These are phyloP conservation scores for Eucalyptus rudis DNA, from an alignment of 345 rosid species.

Conservation along the genomic window DNA sequence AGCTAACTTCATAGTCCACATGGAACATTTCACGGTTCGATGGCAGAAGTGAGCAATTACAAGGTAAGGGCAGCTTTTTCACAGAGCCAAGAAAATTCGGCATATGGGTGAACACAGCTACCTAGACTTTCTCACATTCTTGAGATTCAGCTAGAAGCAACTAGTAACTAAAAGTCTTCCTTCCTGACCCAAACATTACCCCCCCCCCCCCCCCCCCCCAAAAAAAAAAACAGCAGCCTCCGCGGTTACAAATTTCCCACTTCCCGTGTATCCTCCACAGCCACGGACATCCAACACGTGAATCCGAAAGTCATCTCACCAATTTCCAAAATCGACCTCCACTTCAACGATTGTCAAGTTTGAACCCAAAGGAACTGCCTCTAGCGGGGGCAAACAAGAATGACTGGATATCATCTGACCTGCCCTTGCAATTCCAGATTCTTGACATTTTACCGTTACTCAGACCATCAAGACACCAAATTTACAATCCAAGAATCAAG, in stretches of 20 bases:
- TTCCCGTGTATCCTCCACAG: not conserved
- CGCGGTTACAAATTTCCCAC: not conserved
- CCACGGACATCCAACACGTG: not conserved
- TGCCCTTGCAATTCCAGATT: not conserved
- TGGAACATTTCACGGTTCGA: not conserved
- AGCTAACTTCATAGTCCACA: not conserved
- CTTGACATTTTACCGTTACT: not conserved
- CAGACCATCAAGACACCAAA: not conserved
- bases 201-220: not conserved
- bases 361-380: not conserved
- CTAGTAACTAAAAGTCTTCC: not conserved
- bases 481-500: not conserved
- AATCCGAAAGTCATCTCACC: not conserved
- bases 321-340: not conserved
- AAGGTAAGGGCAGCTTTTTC: not conserved
- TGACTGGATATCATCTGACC: not conserved
- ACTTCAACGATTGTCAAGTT: not conserved
- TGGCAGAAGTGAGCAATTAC: not conserved
- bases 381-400: not conserved
- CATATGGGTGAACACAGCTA: not conserved
- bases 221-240: not conserved
- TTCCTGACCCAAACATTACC: not conserved
- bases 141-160: not conserved
- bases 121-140: not conserved
- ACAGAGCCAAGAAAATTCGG: not conserved